Evolutionary conservation across 2,329 filamentous ascomycete genomes (phyloP), one percentile per base, ranked within the genome.

Genomic region (Capronia epimyces): DNA sequence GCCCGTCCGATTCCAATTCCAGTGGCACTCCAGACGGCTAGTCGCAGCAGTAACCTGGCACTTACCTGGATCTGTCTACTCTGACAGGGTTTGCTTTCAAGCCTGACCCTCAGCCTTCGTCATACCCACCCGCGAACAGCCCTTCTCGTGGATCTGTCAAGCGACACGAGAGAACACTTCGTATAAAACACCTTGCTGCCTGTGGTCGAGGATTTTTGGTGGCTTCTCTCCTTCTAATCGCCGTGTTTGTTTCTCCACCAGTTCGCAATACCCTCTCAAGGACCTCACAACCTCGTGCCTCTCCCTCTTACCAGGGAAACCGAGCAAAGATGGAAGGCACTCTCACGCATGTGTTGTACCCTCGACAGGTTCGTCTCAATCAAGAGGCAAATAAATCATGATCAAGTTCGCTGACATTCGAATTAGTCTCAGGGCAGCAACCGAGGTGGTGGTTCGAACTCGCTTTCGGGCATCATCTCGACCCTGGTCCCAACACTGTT

Each of bases 401-500:
- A 9, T 12, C 25, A 31, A 31, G 15, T 18, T 2, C 20, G 20
- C 48, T 49, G 21, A 50, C 18, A 22, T 20, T 24, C 21, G 18
- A 3, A 32, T 20, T 37, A 57, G 55, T 52, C 46, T 7, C 41
- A 43, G 29, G 55, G 55, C 29, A 34, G 48, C 15, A 55, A 41
- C 27, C 52, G 46, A 40, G 31, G 46, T 16, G 22, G 41, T 10
- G 52, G 55, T 39, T 58, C 76, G 21, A 77, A 74, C n/a, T 80
- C 78, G 2, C 63, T 73, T 24, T 77, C 72, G 3, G 67, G 67
- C 1, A 64, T 78, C 46, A 48, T 77, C 16, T 72, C 71, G 20
- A 77, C 75, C n/a, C 64, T 78, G 13, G 62, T 74, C 6, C 75
- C 75, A 1, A 66, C 71, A 3, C 59, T 74, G 45, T 49, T 75